A percentile compares a stretch with the other conserved stretches of the same genome.
Evolutionary conservation across 2,329 filamentous ascomycete species (phyloP).

Genomic region (Fusarium sulawesiense): DNA sequence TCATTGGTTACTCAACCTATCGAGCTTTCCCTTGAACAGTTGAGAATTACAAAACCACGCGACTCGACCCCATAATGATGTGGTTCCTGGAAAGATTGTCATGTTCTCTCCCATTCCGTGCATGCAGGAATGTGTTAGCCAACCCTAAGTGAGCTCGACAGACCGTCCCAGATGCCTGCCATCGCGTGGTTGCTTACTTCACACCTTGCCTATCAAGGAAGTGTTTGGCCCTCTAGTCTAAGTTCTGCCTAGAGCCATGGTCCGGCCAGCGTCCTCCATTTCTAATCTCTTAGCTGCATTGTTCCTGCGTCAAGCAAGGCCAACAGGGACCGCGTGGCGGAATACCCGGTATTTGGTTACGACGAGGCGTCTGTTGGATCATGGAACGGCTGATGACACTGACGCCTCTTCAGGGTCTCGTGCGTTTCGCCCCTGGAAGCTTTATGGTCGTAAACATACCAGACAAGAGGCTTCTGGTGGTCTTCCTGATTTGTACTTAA

Average conservation of each 20-base stretch:
- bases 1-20: constrained; percentile 3
- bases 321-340: constrained; percentile 9
- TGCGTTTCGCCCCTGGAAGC: constrained; percentile 4
- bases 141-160: not conserved
- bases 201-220: constrained; percentile 3
- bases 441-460: not conserved
- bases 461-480: not conserved
- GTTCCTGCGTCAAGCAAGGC: constrained; percentile 14
- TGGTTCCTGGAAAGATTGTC: not conserved
- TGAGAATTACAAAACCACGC: not conserved
- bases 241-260: not conserved
- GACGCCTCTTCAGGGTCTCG: constrained; percentile 21
- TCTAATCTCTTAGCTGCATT: not conserved
- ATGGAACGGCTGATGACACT: constrained; percentile 3
- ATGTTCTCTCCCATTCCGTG: constrained; percentile 4
- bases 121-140: not conserved
- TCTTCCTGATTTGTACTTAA: constrained; percentile 25
- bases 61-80: not conserved
- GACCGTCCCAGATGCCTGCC: not conserved
- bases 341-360: constrained; percentile 9
- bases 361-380: constrained; percentile 1
- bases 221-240: not conserved
- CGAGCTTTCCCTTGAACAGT: not conserved
- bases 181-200: not conserved
- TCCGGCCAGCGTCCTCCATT: constrained; percentile 2